phyloP scores from a whole-genome alignment of 108 stramenopile species.

The Nitzschia putrida region DNA sequence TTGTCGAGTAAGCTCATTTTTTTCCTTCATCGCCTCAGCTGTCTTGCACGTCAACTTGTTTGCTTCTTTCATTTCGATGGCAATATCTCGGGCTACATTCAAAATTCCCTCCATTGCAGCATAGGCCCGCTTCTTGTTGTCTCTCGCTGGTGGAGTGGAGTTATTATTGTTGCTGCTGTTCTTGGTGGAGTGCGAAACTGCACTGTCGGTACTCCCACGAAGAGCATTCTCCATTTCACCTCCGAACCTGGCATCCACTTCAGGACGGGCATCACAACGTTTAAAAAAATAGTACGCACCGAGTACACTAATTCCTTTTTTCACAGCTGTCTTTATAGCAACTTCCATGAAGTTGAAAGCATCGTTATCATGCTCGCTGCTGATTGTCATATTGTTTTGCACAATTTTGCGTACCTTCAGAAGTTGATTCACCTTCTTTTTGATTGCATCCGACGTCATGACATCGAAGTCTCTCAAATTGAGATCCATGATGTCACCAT shows the following conservation, averaged over 20 bases:
- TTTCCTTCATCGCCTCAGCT: not conserved
- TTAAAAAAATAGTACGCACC: constrained; percentile 9
- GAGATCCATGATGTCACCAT: not conserved
- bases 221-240: not conserved
- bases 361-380: constrained; percentile 6
- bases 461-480: not conserved
- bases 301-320: not conserved
- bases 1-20: not conserved
- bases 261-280: not conserved
- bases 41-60: not conserved
- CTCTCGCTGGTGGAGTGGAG: not conserved
- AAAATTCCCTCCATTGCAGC: not conserved
- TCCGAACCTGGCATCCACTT: not conserved
- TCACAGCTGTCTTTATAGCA: constrained; percentile 2
- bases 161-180: not conserved
- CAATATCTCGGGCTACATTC: not conserved
- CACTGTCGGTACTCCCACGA: not conserved
- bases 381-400: constrained; percentile 13
- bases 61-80: constrained; percentile 1
- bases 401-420: not conserved
- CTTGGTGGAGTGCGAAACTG: not conserved
- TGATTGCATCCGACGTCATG: not conserved
- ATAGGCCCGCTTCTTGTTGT: constrained; percentile 1
- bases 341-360: constrained; percentile 11
- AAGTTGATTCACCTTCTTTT: constrained; percentile 2